Evolutionary conservation across 2,329 filamentous ascomycete genomes (phyloP).

Genomic region (Pestalotiopsis sp.): DNA sequence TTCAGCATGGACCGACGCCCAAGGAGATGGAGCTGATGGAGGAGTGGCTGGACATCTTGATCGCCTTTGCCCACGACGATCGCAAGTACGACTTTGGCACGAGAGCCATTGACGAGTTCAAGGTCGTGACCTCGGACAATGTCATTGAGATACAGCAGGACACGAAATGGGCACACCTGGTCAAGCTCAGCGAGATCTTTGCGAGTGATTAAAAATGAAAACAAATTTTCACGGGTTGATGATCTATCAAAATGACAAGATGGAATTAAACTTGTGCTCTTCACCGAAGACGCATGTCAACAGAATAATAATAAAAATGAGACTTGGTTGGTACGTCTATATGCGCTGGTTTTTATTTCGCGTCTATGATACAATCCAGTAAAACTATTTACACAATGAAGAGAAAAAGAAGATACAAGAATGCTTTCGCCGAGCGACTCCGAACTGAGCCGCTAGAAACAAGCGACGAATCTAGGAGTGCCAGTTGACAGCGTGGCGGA

Average conservation of each 20-base stretch:
- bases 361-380: conserved; percentile 6
- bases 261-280: too few species aligned
- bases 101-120: conserved; percentile 34
- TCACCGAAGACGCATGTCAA: too few species aligned
- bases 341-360: background rate
- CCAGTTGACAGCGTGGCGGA: background rate
- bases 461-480: background rate
- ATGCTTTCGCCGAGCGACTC: background rate
- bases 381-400: conserved; percentile 6
- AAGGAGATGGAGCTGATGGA: conserved; percentile 38
- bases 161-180: conserved; percentile 35
- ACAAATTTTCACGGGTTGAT: too few species aligned
- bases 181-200: conserved; percentile 31
- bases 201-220: conserved; percentile 12
- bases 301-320: background rate
- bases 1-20: conserved; percentile 39
- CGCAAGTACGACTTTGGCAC: conserved; percentile 36
- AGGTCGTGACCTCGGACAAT: conserved; percentile 34
- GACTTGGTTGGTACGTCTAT: background rate
- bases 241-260: too few species aligned
- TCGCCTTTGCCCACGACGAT: conserved; percentile 39
- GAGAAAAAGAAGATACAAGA: background rate
- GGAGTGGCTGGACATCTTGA: conserved; percentile 39
- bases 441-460: background rate
- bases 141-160: conserved; percentile 38